Evolutionary conservation across 2,329 filamentous ascomycete species (phyloP), one percentile per base, ranked within the genome.

Genomic region (Eurotiales sp.): DNA sequence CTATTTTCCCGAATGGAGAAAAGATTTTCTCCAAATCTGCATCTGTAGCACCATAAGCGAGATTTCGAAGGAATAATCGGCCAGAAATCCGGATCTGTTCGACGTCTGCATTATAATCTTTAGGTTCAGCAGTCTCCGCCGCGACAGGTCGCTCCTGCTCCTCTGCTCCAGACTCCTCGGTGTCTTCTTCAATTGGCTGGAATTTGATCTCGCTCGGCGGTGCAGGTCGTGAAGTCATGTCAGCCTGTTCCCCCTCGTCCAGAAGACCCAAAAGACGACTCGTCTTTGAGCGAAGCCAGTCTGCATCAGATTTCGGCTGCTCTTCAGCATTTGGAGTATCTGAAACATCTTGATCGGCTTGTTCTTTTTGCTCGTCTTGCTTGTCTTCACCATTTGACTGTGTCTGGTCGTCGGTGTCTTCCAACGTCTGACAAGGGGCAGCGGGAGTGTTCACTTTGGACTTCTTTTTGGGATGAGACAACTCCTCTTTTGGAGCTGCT

Each of bases 261-360:
- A 91, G 77, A 23, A 97, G 76, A 66, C 92, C 93, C 46, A 96
- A 77, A 44, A 95, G 75, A 61, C 92, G 82, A 71, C 86, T 96
- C 12, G 91, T 97, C 59, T 88, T 84, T 56, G 88, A 92, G 52
- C 92, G 84, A 59, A 96, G 77, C 93, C 93, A 99, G 69, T 97
- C 91, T 55, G 86, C 84, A 71, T 96, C 90, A 19, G 86, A 85
- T 41, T 72, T 66, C 27, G 68, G 67, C 29, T 64, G 64, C 21
- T 55, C 58, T 39, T 62, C 56, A 23, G 54, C 47, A 19, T 42
- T 34, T 29, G 17, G 11, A 29, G 42, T 19, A 4, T 60, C 51
- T 32, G 58, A 55, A 17, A 23, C 30, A 10, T 53, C 47, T 29
- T 59, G 47, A 21, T 60, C 58, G 10, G 47, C 30, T 46, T 47